A percentile compares a stretch with the other conserved stretches of the same genome.
Evolutionary conservation across 495 filamentous ascomycete genomes (phyloP).

Genomic region (Aspergillus nidulans): DNA sequence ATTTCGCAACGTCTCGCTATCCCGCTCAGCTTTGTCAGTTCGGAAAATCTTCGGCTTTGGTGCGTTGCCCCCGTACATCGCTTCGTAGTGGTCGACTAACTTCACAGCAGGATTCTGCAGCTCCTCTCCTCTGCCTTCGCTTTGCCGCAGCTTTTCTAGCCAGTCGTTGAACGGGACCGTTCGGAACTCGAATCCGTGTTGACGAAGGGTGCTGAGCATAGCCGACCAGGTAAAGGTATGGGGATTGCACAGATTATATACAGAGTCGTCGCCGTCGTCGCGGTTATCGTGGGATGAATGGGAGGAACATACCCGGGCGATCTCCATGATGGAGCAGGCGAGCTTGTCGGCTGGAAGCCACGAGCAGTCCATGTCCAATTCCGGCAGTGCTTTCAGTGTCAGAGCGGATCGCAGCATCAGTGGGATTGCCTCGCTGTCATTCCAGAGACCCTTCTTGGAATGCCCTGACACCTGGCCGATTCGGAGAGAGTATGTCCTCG

Average conservation of each 20-base stretch:
- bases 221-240: conserved; percentile 48
- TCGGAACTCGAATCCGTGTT: conserved; percentile 43
- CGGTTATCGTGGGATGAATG: neutral
- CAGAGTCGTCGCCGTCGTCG: conserved; percentile 23
- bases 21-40: conserved; percentile 33
- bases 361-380: conserved; percentile 38
- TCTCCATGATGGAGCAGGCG: conserved; percentile 43
- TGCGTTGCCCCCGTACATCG: conserved; percentile 20
- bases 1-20: conserved; percentile 34
- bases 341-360: conserved; percentile 58
- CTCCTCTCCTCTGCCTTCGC: conserved; percentile 42
- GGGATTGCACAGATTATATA: conserved; percentile 54
- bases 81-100: conserved; percentile 51
- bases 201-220: conserved; percentile 42
- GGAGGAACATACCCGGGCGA: conserved; percentile 29
- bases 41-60: conserved; percentile 19
- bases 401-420: conserved; percentile 51
- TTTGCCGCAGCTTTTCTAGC: conserved; percentile 41
- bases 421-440: conserved; percentile 53
- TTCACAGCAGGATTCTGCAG: conserved; percentile 55
- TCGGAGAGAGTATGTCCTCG: conserved; percentile 45
- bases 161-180: conserved; percentile 43
- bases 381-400: conserved; percentile 46
- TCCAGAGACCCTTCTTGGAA: conserved; percentile 51
- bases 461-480: conserved; percentile 60